Percentiles rank a stretch among this genome's conserved stretches.
Evolutionary conservation across 2,329 filamentous ascomycete genomes (phyloP).

Genomic region (Cladobotryum mycophilum): DNA sequence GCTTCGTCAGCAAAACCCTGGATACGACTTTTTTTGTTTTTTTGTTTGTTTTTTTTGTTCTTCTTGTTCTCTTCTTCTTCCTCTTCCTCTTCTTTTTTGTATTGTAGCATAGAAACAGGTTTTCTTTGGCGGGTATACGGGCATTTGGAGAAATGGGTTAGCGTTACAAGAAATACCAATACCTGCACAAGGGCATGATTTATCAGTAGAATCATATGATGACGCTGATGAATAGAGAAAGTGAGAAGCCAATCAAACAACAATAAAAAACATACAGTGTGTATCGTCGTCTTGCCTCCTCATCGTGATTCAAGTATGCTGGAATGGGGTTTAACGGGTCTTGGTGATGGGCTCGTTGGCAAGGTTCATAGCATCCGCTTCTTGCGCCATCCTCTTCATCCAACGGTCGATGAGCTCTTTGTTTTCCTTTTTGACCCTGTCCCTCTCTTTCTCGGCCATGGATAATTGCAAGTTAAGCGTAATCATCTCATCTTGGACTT

Average conservation of each 20-base stretch:
- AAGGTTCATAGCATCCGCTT: slow-evolving; percentile 81
- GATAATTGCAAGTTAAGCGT: slow-evolving; percentile 82
- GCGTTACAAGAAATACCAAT: slow-evolving; percentile 4
- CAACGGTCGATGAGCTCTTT: slow-evolving; percentile 83
- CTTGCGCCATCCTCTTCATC: slow-evolving; percentile 81
- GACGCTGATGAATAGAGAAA: background rate
- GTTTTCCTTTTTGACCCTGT: slow-evolving; percentile 74
- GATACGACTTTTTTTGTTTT: background rate
- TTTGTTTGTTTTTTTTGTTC: too few relatives aligned
- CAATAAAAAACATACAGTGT: too few relatives aligned
- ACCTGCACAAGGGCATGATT: background rate
- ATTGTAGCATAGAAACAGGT: slow-evolving; percentile 9
- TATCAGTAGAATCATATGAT: background rate
- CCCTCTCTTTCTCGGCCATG: slow-evolving; percentile 69
- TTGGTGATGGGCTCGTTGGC: slow-evolving; percentile 44
- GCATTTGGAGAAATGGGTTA: slow-evolving; percentile 4
- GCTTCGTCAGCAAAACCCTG: slow-evolving; percentile 23
- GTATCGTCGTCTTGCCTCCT: background rate
- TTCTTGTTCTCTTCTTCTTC: too few relatives aligned
- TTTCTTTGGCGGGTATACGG: background rate
- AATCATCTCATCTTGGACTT: slow-evolving; percentile 90
- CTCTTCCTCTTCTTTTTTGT: background rate
- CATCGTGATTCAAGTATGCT: background rate
- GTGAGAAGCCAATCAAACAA: background rate
- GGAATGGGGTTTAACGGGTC: slow-evolving; percentile 15